Conservation (phyloP, 345 rosid genomes). For the Excoecaria agallocha region DNA sequence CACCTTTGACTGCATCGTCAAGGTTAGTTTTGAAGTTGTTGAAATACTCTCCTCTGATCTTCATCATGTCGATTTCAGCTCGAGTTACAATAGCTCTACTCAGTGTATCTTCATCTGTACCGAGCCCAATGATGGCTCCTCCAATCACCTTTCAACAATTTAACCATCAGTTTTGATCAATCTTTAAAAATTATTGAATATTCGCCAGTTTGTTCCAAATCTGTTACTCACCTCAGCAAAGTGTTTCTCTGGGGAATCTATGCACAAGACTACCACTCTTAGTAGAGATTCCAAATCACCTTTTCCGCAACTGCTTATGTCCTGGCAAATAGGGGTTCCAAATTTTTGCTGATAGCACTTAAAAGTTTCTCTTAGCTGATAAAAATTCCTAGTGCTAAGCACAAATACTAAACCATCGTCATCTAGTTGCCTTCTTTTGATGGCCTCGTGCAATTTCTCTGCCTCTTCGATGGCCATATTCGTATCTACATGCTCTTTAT, state of each 20-base stretch:
- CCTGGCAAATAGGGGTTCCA: conserved; percentile 62
- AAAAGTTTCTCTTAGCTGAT: conserved; percentile 76
- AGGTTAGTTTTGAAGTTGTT: conserved; percentile 50
- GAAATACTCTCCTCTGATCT: conserved; percentile 54
- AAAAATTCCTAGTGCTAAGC: conserved; percentile 63
- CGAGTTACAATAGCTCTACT: conserved; percentile 71
- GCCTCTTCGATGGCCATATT: conserved; percentile 65
- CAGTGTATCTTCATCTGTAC: conserved; percentile 85
- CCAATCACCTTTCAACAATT: conserved; percentile 47
- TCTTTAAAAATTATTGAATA: background rate
- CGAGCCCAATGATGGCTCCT: conserved; percentile 57
- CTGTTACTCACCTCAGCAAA: conserved; percentile 64
- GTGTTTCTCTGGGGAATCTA: conserved; percentile 71
- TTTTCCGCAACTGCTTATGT: conserved; percentile 51
- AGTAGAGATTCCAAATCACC: conserved; percentile 54
- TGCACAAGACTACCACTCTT: conserved; percentile 47
- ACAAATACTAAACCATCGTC: conserved; percentile 56
- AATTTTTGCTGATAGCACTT: conserved; percentile 46
- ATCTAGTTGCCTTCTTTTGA: conserved; percentile 52
- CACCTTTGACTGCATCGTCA: conserved; percentile 58
- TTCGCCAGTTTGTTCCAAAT: background rate
- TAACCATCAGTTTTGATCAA: background rate
- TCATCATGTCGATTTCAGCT: conserved; percentile 79
- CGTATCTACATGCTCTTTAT: conserved; percentile 49
- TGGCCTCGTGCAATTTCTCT: conserved; percentile 52